phyloP scores from a whole-genome alignment of 495 filamentous ascomycete genomes.

The Lichenothelia convexa region DNA sequence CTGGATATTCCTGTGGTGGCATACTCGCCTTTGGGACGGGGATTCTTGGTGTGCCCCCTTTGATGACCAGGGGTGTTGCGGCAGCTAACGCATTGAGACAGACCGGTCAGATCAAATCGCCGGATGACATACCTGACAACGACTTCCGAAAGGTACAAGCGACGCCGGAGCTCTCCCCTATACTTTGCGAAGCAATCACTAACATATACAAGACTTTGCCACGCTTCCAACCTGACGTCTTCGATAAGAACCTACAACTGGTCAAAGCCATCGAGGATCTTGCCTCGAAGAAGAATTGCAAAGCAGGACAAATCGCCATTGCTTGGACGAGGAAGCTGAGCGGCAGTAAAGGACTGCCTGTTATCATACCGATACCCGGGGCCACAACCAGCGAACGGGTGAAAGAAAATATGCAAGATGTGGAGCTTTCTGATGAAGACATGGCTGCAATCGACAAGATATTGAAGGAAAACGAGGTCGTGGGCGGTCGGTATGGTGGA shows the following conservation, averaged over 20 bases:
- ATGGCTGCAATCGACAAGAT: constrained; percentile 21
- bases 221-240: constrained; percentile 50
- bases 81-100: constrained; percentile 3
- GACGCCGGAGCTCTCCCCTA: too few species aligned
- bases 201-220: too few species aligned
- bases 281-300: constrained; percentile 50
- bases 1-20: constrained; percentile 55
- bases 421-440: constrained; percentile 20
- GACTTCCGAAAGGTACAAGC: constrained; percentile 33
- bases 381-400: constrained; percentile 27
- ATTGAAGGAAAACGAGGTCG: constrained; percentile 13
- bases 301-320: constrained; percentile 60
- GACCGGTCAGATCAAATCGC: constrained; percentile 43
- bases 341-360: constrained; percentile 39
- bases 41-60: constrained; percentile 16
- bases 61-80: constrained; percentile 18
- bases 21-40: constrained; percentile 38
- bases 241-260: constrained; percentile 56
- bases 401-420: constrained; percentile 20
- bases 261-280: constrained; percentile 45
- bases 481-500: constrained; percentile 19
- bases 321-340: constrained; percentile 45
- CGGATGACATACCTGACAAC: constrained; percentile 40
- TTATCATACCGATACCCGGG: constrained; percentile 74
- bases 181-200: too few species aligned